Conservation (phyloP, 352 stramenopile species). For the Globisporangium paroecandrum region DNA sequence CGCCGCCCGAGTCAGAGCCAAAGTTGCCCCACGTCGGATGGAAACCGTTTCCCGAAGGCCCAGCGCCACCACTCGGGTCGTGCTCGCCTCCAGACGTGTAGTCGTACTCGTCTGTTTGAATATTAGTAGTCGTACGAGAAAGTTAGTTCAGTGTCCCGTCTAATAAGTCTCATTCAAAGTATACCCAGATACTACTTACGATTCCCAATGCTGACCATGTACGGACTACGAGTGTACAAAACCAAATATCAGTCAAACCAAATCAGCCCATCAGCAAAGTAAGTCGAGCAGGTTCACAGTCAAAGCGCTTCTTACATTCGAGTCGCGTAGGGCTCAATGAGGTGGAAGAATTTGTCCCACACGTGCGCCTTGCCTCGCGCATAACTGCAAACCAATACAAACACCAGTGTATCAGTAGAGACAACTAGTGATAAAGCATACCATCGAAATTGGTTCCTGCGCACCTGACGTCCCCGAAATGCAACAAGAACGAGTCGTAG, state of each 20-base stretch:
- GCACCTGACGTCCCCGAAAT: conserved; percentile 77
- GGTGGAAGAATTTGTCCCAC: conserved; percentile 75
- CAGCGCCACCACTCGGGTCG: conserved; percentile 50
- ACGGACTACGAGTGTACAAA: conserved; percentile 32
- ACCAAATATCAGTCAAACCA: background rate
- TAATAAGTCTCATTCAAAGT: background rate
- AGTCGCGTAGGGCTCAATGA: conserved; percentile 66
- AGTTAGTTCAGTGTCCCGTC: background rate
- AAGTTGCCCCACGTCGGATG: conserved; percentile 71
- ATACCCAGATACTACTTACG: conserved; percentile 28
- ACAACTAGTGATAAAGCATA: background rate
- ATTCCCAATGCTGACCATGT: conserved; percentile 81
- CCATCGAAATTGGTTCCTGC: background rate
- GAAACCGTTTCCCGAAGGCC: conserved; percentile 43
- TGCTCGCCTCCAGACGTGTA: conserved; percentile 52
- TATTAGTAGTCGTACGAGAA: background rate
- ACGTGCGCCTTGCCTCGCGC: conserved; percentile 50
- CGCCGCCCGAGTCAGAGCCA: conserved; percentile 51
- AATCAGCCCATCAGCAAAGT: background rate
- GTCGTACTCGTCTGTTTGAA: conserved; percentile 48
- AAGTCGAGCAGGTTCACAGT: background rate
- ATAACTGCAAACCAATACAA: conserved; percentile 35
- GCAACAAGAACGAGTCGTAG: conserved; percentile 70
- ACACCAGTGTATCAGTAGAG: background rate
- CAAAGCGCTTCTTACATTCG: conserved; percentile 36